Base-by-base conservation (phyloP, 164 flowering plant genomes). In the Stephania yunnanensis region DNA sequence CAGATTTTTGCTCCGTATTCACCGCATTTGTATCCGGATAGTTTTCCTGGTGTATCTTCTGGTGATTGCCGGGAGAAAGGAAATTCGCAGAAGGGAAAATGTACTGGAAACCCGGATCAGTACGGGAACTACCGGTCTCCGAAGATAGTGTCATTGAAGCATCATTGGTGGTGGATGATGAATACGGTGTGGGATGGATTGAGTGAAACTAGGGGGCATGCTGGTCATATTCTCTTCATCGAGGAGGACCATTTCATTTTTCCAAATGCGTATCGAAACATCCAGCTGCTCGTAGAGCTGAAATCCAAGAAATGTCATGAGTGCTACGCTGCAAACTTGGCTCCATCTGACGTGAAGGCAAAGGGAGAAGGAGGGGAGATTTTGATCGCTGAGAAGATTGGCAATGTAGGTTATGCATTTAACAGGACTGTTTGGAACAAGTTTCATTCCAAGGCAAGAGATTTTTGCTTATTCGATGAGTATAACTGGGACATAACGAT, bases 111-210 rank as follows among this genome's bases (percentile, higher is more conserved):
- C 77, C 87, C 94, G 1, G 96, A 93, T 85, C 99, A 95, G 80
- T 95, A 90, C 82, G 97, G 97, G 46, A 90, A 90, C 80, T 93
- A 95, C 76, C 78, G 97, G 52, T 89, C 94, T 17, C 94, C 98
- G 5, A 93, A 87, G 85, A 92, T 93, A 72, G 97, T 92, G 65
- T 93, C 97, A 0, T 77, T 95, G 82, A 95, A 95, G 87, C 99
- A 92, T 83, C 99, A 95, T 76, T 95, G 99, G 99, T 95, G 99
- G 99, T 95, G 99, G 99, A 93, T 93, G 99, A 95, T 95, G 99
- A 95, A 93, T 80, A 92, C 95, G 0, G 92, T 95, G 46, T 95
- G 97, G 98, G 95, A 95, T 84, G 93, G 95, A 36, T 78, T 95
- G 87, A 80, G 84, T 74, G 99, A 95, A 83, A 92, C 93, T 4